These are phyloP conservation scores for Cotoneaster glaucophyllus DNA, from an alignment of 306 rosid species.

Conservation along the genomic window DNA sequence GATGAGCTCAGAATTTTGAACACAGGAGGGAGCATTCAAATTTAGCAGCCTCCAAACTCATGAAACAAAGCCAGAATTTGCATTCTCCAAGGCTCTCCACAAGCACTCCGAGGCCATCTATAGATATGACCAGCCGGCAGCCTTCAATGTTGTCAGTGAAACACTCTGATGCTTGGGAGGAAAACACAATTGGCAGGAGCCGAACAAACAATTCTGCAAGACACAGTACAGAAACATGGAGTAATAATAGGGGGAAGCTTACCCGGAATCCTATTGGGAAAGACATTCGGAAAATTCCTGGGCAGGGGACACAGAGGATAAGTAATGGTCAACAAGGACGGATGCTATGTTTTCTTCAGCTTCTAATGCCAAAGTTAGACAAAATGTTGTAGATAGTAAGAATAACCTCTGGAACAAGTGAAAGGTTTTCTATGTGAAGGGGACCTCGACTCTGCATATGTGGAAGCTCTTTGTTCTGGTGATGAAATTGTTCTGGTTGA, in stretches of 20 bases:
- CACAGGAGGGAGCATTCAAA: conserved; percentile 39
- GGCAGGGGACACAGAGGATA: conserved; percentile 25
- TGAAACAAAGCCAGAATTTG: conserved; percentile 36
- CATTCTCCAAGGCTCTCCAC: conserved; percentile 58
- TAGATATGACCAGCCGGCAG: conserved; percentile 38
- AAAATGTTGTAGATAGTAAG: conserved; percentile 41
- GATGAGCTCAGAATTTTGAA: conserved; percentile 44
- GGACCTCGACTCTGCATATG: conserved; percentile 66
- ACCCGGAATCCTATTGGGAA: conserved; percentile 35
- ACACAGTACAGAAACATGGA: conserved; percentile 45
- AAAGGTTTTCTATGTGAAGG: conserved; percentile 62
- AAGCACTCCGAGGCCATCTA: conserved; percentile 65
- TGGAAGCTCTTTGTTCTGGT: conserved; percentile 59
- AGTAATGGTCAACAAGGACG: conserved; percentile 33
- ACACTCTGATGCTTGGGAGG: conserved; percentile 44
- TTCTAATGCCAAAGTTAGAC: conserved; percentile 31
- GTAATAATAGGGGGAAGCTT: conserved; percentile 31
- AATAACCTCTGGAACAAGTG: conserved; percentile 49
- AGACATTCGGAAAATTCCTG: conserved; percentile 37
- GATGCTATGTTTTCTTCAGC: conserved; percentile 34
- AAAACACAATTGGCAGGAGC: conserved; percentile 40
- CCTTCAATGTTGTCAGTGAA: conserved; percentile 37
- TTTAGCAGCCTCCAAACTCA: conserved; percentile 47
- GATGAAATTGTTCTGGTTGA: conserved; percentile 58
- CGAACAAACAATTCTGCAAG: conserved; percentile 32